Evolutionary conservation across 2,329 filamentous ascomycete species (phyloP).

Genomic region (Malbranchea zuffiana): DNA sequence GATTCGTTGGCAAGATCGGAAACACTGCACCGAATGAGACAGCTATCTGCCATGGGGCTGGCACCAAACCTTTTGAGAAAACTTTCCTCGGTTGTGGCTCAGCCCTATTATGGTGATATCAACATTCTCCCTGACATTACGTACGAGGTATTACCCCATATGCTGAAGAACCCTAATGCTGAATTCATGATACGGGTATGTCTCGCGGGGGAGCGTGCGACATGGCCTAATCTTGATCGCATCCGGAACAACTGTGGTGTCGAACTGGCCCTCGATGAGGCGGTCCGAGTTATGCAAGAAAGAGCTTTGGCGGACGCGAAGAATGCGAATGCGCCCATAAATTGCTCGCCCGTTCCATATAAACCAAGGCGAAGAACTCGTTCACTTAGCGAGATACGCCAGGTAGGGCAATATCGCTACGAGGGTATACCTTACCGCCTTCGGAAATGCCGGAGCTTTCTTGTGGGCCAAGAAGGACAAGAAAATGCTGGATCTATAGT

Average conservation of each 20-base stretch:
- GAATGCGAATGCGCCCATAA: slow-evolving; percentile 3
- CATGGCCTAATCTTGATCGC: slow-evolving; percentile 80
- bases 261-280: slow-evolving; percentile 58
- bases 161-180: slow-evolving; percentile 71
- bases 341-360: not conserved
- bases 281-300: slow-evolving; percentile 23
- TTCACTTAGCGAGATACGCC: too few relatives aligned
- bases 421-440: too few relatives aligned
- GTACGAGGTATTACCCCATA: slow-evolving; percentile 60
- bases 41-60: slow-evolving; percentile 67
- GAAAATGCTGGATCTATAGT: too few relatives aligned
- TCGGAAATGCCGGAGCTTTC: too few relatives aligned
- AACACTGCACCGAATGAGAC: slow-evolving; percentile 66
- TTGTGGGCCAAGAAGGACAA: too few relatives aligned
- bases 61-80: slow-evolving; percentile 72
- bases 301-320: slow-evolving; percentile 4
- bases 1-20: slow-evolving; percentile 69
- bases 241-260: slow-evolving; percentile 82
- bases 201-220: slow-evolving; percentile 68
- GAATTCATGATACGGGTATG: slow-evolving; percentile 79
- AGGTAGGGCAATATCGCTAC: too few relatives aligned
- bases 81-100: slow-evolving; percentile 66
- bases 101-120: slow-evolving; percentile 90
- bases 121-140: slow-evolving; percentile 78
- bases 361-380: not conserved